Evolutionary conservation across 2,329 filamentous ascomycete species (phyloP), one percentile per base, ranked within the genome.

Genomic region (Dothideomycetes sp.): DNA sequence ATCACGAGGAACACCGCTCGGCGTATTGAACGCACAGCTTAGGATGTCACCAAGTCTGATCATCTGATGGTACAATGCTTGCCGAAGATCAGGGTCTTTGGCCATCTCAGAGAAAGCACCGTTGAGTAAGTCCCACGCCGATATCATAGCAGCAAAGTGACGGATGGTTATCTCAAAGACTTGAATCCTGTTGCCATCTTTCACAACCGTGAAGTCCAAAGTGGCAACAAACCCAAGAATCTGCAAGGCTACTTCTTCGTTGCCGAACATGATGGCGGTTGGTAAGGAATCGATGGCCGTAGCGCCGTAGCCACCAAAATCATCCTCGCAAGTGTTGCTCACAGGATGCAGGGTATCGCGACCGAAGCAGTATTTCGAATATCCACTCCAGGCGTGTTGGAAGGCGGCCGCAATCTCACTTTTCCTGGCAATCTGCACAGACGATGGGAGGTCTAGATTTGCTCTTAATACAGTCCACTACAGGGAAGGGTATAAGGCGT

Each of bases 351-450:
- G 44, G 9, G 53, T 50, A 38, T 60, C 58, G 34, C 55, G 47
- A 3, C 56, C 52, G 32, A 58, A 56, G 22, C 55, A 57, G 34
- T 58, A 47, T 12, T 43, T 49, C 10, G 49, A 50, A 41, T 59
- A 61, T 8, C 57, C 56, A 40, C 53, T 39, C 56, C 55, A 60
- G 14, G 57, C 52, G 39, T 57, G 53, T 16, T 51, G 45, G 30
- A 58, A 60, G 8, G 49, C 49, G 5, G 34, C 19, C 15, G 29
- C 34, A 12, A 41, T 15, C 10, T 33, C 33, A 14, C 18, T 27
- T 4, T 4, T 32, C 12, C 38, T 36, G n/a, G 34, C 27, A n/a
- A 19, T 29, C 8, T 41, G 38, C 2, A 36, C 3, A 9, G 34
- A 18, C n/a, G 38, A 32, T 19, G 24, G 18, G 31, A n/a, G 18